A percentile compares a stretch with the other conserved stretches of the same genome.
phyloP scores from a whole-genome alignment of 805 yeast genomes.

The Komagataella pseudopastoris region DNA sequence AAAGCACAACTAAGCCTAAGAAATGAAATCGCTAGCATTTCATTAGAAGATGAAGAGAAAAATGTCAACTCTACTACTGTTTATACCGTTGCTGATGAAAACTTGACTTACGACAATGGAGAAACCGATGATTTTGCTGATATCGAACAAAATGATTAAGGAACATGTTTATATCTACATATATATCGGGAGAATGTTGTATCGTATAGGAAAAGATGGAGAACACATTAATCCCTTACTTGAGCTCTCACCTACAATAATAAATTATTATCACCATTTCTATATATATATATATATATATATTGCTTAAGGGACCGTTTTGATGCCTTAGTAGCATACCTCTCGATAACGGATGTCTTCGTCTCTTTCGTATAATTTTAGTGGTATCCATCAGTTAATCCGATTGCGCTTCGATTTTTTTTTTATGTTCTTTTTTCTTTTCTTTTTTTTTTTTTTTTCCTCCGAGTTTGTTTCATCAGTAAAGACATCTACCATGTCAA shows the following conservation, averaged over 20 bases:
- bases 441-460: conserved; percentile 2
- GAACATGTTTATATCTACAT: neutral
- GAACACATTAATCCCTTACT: neutral
- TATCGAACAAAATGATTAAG: conserved; percentile 24
- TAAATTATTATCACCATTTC: too few species aligned
- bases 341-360: too few species aligned
- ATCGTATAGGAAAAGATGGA: neutral
- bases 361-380: too few species aligned
- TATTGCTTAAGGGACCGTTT: neutral
- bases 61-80: conserved; percentile 14
- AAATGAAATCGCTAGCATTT: conserved; percentile 26
- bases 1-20: conserved; percentile 67
- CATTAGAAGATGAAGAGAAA: conserved; percentile 16
- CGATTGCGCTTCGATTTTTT: neutral
- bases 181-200: neutral
- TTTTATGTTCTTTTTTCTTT: neutral
- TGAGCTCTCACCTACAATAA: too few species aligned
- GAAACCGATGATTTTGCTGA: conserved; percentile 18
- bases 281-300: too few species aligned
- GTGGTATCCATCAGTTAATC: neutral
- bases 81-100: conserved; percentile 10
- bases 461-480: neutral
- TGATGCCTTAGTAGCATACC: too few species aligned
- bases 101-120: conserved; percentile 18
- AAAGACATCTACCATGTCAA: conserved; percentile 12